Evolutionary conservation across 148 eudicot genomes (phyloP).

Genomic region (Polygonum maritimum): DNA sequence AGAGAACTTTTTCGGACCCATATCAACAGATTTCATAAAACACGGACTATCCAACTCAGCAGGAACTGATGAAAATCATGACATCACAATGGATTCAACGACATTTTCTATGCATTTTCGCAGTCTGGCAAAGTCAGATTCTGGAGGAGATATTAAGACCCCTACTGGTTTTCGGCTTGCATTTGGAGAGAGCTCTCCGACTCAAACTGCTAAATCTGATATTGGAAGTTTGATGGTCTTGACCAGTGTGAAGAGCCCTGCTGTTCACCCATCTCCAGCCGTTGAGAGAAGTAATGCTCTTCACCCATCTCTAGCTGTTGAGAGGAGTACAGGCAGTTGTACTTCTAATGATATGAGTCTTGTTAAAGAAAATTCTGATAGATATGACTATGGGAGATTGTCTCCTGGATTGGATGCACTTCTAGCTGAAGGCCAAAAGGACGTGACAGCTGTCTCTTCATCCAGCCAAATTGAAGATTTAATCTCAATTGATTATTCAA

Average conservation of each 20-base stretch:
- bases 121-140: conserved; percentile 74
- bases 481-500: conserved; percentile 15
- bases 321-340: conserved; percentile 29
- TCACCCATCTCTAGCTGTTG: conserved; percentile 22
- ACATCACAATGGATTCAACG: conserved; percentile 93
- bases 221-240: conserved; percentile 54
- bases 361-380: conserved; percentile 42
- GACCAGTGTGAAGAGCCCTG: conserved; percentile 38
- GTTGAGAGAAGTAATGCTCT: conserved; percentile 18
- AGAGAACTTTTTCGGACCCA: conserved; percentile 84
- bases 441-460: conserved; percentile 25
- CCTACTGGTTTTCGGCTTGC: conserved; percentile 47
- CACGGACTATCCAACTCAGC: conserved; percentile 74
- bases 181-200: conserved; percentile 66
- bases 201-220: conserved; percentile 26
- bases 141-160: conserved; percentile 66
- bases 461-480: conserved; percentile 23
- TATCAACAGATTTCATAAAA: conserved; percentile 74
- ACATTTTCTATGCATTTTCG: conserved; percentile 92
- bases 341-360: conserved; percentile 90
- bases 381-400: conserved; percentile 66
- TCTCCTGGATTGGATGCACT: conserved; percentile 62
- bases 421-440: conserved; percentile 47
- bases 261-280: conserved; percentile 20
- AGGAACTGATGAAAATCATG: conserved; percentile 66